Percentiles rank a stretch among this genome's conserved stretches.
Evolutionary conservation across 169 alveolate species (phyloP).

Genomic region (Cryptosporidium felis): DNA sequence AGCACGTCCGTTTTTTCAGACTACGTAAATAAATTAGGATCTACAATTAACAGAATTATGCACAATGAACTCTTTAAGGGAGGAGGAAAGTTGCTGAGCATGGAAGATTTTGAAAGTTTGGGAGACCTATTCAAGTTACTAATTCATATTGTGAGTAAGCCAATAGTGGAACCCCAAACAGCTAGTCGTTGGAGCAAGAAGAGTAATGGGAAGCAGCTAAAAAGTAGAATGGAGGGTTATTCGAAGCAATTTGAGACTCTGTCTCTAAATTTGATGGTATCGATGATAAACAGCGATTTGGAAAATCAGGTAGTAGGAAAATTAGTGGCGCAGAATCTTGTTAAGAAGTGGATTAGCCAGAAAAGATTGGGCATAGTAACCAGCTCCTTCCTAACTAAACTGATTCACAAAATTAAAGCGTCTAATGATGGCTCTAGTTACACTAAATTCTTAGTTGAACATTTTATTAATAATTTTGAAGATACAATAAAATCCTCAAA

Average conservation of each 20-base stretch:
- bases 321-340: conserved; percentile 13
- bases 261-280: conserved; percentile 22
- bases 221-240: conserved; percentile 14
- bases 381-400: conserved; percentile 17
- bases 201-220: conserved; percentile 8
- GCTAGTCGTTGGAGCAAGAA: conserved; percentile 64
- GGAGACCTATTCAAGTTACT: conserved; percentile 32
- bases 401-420: conserved; percentile 8
- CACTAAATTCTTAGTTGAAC: not conserved
- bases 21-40: not conserved
- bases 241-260: conserved; percentile 33
- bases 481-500: conserved; percentile 11
- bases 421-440: not conserved
- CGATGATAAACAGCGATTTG: not conserved
- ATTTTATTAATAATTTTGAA: conserved; percentile 1
- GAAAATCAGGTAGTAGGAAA: not conserved
- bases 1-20: conserved; percentile 21
- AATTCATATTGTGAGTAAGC: conserved; percentile 47
- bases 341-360: conserved; percentile 35
- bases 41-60: conserved; percentile 4
- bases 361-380: conserved; percentile 50
- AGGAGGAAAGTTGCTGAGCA: too few relatives aligned
- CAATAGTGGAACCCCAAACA: conserved; percentile 62
- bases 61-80: not conserved
- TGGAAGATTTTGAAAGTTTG: not conserved